Conservation (phyloP, 495 filamentous ascomycete species). For the Xylaria intraflava region DNA sequence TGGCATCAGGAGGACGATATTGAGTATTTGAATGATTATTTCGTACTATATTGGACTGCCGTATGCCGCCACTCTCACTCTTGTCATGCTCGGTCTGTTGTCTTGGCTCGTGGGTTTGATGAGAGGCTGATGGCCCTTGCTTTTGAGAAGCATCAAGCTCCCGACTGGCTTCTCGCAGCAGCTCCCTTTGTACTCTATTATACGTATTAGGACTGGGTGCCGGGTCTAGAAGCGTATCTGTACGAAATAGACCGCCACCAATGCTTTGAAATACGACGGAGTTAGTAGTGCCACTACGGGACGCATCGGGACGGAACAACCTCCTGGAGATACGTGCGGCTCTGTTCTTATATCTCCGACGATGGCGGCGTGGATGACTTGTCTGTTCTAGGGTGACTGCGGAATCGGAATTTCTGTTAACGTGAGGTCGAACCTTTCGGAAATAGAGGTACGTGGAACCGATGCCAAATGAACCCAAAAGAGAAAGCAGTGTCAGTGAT, state of each 20-base stretch:
- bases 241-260: background rate
- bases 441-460: conserved; percentile 3
- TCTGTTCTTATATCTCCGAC: background rate
- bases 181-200: background rate
- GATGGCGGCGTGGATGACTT: conserved; percentile 1
- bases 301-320: background rate
- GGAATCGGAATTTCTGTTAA: background rate
- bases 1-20: background rate
- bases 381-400: background rate
- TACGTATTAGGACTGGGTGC: conserved; percentile 1
- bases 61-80: background rate
- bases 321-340: background rate
- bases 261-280: background rate
- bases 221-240: background rate
- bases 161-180: background rate
- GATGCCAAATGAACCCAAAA: conserved; percentile 14
- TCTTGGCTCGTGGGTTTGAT: background rate
- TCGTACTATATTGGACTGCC: background rate
- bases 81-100: background rate
- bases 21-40: too few species aligned
- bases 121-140: background rate
- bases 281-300: background rate
- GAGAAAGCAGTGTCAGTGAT: conserved; percentile 10
- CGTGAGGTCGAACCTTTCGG: background rate
- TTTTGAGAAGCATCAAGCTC: background rate